A percentile compares a stretch with the other conserved stretches of the same genome.
These are phyloP conservation scores for Aspergillus baeticus DNA, from an alignment of 495 filamentous ascomycete species.

Conservation along the genomic window DNA sequence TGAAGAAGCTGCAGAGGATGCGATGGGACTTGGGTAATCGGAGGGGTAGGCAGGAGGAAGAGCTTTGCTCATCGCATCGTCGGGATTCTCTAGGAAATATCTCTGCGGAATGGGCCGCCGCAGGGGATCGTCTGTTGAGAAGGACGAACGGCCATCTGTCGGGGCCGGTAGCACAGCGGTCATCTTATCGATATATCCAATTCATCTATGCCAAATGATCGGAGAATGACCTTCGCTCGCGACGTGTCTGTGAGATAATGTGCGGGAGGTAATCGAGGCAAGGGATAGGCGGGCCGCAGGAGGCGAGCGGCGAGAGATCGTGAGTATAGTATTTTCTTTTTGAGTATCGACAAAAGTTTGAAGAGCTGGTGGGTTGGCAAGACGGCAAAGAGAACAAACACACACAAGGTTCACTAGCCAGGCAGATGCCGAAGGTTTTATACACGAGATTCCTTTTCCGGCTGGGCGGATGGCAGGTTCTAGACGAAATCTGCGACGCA, in stretches of 20 bases:
- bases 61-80: constrained; percentile 31
- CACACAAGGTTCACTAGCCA: too few species aligned
- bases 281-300: background rate
- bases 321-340: background rate
- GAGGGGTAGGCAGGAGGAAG: constrained; percentile 32
- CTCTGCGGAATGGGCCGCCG: constrained; percentile 44
- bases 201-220: background rate
- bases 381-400: background rate
- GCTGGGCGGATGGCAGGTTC: constrained; percentile 1
- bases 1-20: constrained; percentile 37
- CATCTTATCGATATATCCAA: constrained; percentile 30
- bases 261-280: background rate
- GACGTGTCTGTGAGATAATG: background rate
- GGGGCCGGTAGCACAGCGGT: constrained; percentile 42
- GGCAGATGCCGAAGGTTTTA: background rate
- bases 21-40: constrained; percentile 35
- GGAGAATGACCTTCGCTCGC: background rate
- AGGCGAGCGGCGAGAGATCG: background rate
- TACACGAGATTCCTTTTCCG: background rate
- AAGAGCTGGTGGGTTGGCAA: background rate
- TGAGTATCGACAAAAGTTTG: background rate
- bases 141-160: constrained; percentile 37
- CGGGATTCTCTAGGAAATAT: constrained; percentile 39
- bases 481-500: background rate
- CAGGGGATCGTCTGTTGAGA: constrained; percentile 38